These are phyloP conservation scores for Boletus subparvulus DNA, from an alignment of 768 basidiomycete genomes.

Conservation along the genomic window DNA sequence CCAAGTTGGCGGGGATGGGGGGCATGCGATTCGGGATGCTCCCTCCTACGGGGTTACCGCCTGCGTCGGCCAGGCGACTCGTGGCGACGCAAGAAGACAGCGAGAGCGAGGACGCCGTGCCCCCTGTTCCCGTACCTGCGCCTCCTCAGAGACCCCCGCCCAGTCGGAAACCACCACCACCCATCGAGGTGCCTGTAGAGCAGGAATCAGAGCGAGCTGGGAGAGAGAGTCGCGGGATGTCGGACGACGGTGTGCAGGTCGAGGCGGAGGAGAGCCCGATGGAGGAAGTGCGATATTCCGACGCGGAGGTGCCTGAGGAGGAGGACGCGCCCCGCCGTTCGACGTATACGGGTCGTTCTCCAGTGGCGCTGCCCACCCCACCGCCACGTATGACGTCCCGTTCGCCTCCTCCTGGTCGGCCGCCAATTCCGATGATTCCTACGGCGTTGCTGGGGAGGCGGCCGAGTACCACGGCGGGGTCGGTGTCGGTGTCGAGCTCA, in stretches of 20 bases:
- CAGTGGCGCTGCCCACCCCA: slow-evolving; percentile 42
- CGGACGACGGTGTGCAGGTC: slow-evolving; percentile 62
- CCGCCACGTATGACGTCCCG: slow-evolving; percentile 42
- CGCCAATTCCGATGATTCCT: slow-evolving; percentile 38
- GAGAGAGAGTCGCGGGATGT: slow-evolving; percentile 41
- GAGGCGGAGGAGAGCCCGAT: slow-evolving; percentile 74
- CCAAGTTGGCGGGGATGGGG: slow-evolving; percentile 54
- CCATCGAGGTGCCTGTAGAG: slow-evolving; percentile 6
- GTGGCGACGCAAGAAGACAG: slow-evolving; percentile 27
- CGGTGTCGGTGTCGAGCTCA: slow-evolving; percentile 34
- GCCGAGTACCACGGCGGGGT: slow-evolving; percentile 35
- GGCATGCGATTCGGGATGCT: slow-evolving; percentile 60
- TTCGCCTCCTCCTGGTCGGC: slow-evolving; percentile 37
- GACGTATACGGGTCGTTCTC: slow-evolving; percentile 21
- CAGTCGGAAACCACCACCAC: slow-evolving; percentile 33
- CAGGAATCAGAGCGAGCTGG: slow-evolving; percentile 35
- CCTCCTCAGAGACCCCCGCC: slow-evolving; percentile 32
- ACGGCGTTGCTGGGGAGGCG: slow-evolving; percentile 35
- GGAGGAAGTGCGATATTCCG: slow-evolving; percentile 63
- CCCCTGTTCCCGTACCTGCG: slow-evolving; percentile 33
- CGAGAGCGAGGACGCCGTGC: slow-evolving; percentile 26
- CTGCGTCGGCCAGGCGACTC: slow-evolving; percentile 15
- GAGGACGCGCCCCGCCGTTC: slow-evolving; percentile 42
- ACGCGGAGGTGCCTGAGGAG: slow-evolving; percentile 41
- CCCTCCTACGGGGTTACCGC: slow-evolving; percentile 29